Base-by-base conservation (phyloP, 768 basidiomycete genomes). In the Agaricus blazei region DNA sequence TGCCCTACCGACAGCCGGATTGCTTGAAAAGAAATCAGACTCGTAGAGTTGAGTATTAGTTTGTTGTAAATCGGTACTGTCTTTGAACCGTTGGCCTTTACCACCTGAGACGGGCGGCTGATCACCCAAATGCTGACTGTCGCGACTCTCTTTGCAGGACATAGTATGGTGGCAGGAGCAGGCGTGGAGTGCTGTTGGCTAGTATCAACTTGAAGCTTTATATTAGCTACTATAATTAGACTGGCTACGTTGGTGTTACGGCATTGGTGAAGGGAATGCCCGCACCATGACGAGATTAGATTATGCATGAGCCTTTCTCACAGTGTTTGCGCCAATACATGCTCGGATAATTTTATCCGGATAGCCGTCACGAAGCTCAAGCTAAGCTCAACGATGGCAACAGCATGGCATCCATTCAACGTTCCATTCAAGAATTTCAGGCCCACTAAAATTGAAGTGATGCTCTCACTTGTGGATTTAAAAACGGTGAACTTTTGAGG, bases 1-100 rank as follows among this genome's bases (percentile, higher is more conserved):
- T n/a, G 68, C 68, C n/a, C 11, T 29, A 5, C 29, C 34, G 19
- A 55, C 24, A 40, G n/a, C 26, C 2, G 47, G 12, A 37, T 49
- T 19, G 29, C 23, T 12, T 3, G 54, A 55, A 11, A 55, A 31
- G 9, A 55, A 48, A 24, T n/a, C 24, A 14, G 42, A 41, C 38
- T 48, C 9, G 40, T 55, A 55, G 3, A 48, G 19, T 3, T 11
- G 24, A 9, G 54, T 46, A 6, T n/a, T 19, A 34, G 45, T 9
- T 6, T 34, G 40, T 12, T 11, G 40, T 12, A 14, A 37, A 37
- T 19, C 4, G n/a, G 40, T 12, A 41, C 12, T 19, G n/a, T 29
- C 29, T 9, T 3, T 31, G 6, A 6, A 8, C n/a, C 29, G 12
- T 27, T 5, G 15, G 9, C 29, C 46, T n/a, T 28, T 5, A 28